Evolutionary conservation across 768 basidiomycete species (phyloP).

Genomic region (Flagelloscypha sp.): DNA sequence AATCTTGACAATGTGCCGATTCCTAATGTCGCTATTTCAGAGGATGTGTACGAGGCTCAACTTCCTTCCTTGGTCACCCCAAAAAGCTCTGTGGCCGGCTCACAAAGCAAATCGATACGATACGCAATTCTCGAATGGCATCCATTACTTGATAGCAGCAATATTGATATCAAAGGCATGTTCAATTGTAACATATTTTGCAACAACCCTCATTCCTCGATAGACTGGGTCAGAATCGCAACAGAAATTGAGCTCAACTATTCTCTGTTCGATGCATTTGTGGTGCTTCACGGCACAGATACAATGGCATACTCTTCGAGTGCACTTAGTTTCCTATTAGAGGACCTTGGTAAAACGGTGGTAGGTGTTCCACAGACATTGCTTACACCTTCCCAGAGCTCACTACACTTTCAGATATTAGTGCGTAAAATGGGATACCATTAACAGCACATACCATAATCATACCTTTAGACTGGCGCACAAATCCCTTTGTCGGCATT

Average conservation of each 20-base stretch:
- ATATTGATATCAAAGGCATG: conserved; percentile 73
- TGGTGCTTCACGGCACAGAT: conserved; percentile 86
- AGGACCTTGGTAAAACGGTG: conserved; percentile 89
- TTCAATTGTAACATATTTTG: conserved; percentile 2
- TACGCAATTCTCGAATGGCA: conserved; percentile 90
- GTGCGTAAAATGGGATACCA: background rate
- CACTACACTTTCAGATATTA: background rate
- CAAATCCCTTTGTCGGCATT: conserved; percentile 89
- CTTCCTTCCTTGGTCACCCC: conserved; percentile 78
- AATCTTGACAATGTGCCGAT: conserved; percentile 21
- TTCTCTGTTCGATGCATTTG: conserved; percentile 76
- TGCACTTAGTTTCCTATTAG: conserved; percentile 83
- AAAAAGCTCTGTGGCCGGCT: conserved; percentile 51
- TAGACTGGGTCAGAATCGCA: conserved; percentile 87
- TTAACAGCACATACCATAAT: conserved; percentile 3
- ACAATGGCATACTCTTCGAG: conserved; percentile 89
- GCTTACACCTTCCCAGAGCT: too few relatives aligned
- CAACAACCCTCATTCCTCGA: conserved; percentile 1
- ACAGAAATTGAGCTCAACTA: conserved; percentile 94
- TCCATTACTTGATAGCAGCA: conserved; percentile 81
- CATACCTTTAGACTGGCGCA: conserved; percentile 71
- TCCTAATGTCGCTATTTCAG: conserved; percentile 43
- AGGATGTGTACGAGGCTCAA: conserved; percentile 62
- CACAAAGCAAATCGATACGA: conserved; percentile 62
- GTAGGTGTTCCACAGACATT: conserved; percentile 44